Evolutionary conservation across 495 filamentous ascomycete genomes (phyloP).

Genomic region (Penicillium salamii): DNA sequence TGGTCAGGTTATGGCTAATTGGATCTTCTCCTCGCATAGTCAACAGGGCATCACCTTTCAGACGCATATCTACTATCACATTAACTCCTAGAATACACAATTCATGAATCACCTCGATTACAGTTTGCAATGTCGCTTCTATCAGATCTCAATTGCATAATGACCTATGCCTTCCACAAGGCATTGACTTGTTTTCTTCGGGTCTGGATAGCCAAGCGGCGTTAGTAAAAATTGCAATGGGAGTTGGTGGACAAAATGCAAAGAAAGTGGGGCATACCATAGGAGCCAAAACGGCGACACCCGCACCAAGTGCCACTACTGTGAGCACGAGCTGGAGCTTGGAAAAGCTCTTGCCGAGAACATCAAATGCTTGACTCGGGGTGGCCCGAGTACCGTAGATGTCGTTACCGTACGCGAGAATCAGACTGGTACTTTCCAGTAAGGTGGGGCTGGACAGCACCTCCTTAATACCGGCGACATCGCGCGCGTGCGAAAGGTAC

Average conservation of each 20-base stretch:
- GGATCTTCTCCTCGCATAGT: too few species aligned
- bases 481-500: conserved; percentile 76
- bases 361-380: conserved; percentile 85
- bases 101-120: too few species aligned
- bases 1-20: too few species aligned
- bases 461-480: conserved; percentile 70
- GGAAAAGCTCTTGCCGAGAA: conserved; percentile 88
- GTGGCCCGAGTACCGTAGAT: conserved; percentile 81
- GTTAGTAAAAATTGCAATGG: conserved; percentile 15
- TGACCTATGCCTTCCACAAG: conserved; percentile 37
- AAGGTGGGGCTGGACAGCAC: conserved; percentile 71
- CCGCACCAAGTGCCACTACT: conserved; percentile 70
- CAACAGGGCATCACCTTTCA: too few species aligned
- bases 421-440: conserved; percentile 90
- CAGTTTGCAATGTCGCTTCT: too few species aligned
- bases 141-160: too few species aligned
- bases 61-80: too few species aligned
- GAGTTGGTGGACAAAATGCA: not conserved
- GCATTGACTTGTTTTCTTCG: conserved; percentile 43
- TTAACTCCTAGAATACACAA: too few species aligned
- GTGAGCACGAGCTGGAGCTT: conserved; percentile 82
- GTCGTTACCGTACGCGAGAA: conserved; percentile 86
- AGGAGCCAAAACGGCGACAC: conserved; percentile 74
- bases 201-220: conserved; percentile 20
- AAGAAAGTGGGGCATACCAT: conserved; percentile 59